phyloP scores from a whole-genome alignment of 257 asterid genomes.

The Lycium barbarum region DNA sequence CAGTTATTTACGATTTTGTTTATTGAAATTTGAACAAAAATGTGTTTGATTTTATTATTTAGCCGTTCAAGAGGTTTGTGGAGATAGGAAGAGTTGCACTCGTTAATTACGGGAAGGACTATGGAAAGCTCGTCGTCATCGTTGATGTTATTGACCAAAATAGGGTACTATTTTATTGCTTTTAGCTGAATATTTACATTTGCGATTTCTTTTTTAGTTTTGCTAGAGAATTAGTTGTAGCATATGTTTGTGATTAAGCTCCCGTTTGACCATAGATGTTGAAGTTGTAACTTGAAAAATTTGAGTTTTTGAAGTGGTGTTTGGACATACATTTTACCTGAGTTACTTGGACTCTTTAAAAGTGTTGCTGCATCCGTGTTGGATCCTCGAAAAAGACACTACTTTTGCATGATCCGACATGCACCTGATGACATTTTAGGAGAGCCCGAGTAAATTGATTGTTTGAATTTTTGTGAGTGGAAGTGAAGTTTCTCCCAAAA shows the following conservation, averaged over 20 bases:
- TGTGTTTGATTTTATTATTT: not conserved
- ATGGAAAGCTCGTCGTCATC: slow-evolving; percentile 74
- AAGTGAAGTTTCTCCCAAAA: too few relatives aligned
- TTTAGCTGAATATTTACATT: not conserved
- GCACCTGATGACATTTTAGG: too few relatives aligned
- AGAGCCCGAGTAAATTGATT: too few relatives aligned
- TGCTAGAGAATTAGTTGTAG: not conserved
- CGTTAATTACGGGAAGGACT: slow-evolving; percentile 75
- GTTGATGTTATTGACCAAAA: slow-evolving; percentile 55
- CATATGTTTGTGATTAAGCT: not conserved
- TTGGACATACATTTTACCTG: too few relatives aligned
- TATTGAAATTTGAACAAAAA: not conserved
- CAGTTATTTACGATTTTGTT: not conserved
- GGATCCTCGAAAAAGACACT: too few relatives aligned
- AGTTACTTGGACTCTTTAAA: too few relatives aligned
- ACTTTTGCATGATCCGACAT: too few relatives aligned
- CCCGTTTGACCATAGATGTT: too few relatives aligned
- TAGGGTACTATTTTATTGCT: slow-evolving; percentile 22
- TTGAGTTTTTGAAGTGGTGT: too few relatives aligned
- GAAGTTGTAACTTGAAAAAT: too few relatives aligned
- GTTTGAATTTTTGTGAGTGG: too few relatives aligned
- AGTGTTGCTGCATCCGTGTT: too few relatives aligned
- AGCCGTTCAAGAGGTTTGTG: slow-evolving; percentile 90
- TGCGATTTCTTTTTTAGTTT: not conserved
- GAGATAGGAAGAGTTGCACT: slow-evolving; percentile 86